Conservation (phyloP, 805 yeast genomes). For the Wickerhamomyces xylosicus region DNA sequence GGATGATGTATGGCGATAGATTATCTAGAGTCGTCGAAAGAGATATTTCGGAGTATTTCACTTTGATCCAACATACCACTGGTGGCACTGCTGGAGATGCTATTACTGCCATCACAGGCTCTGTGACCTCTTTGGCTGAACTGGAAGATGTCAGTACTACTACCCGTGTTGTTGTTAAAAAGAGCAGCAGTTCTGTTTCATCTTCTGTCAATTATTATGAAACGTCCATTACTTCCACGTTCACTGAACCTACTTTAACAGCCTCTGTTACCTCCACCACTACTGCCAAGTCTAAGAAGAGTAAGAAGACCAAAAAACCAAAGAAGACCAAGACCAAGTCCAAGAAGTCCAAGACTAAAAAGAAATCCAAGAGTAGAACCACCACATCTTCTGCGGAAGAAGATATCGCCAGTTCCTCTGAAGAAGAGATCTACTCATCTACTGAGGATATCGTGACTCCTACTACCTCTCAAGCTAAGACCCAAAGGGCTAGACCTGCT, state of each 20-base stretch:
- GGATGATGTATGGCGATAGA: slow-evolving; percentile 9
- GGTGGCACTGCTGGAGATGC: slow-evolving; percentile 1
- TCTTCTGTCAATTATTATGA: not conserved
- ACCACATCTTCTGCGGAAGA: not conserved
- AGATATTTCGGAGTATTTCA: slow-evolving; percentile 17
- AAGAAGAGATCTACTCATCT: not conserved
- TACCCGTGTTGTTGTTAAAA: not conserved
- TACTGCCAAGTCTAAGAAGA: slow-evolving; percentile 2
- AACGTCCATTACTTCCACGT: not conserved
- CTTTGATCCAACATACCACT: slow-evolving; percentile 10
- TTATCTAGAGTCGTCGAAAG: not conserved
- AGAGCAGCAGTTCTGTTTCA: not conserved
- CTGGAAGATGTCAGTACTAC: not conserved
- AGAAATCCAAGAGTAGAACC: not conserved
- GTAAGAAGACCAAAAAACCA: slow-evolving; percentile 4
- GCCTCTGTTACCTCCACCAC: not conserved
- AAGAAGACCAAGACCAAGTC: slow-evolving; percentile 4
- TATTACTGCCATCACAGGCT: slow-evolving; percentile 1
- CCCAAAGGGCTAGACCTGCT: not conserved
- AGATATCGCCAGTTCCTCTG: not conserved
- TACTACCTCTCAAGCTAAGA: not conserved
- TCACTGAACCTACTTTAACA: not conserved
- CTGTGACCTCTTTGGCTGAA: not conserved
- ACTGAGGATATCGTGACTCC: not conserved
- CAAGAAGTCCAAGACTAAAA: not conserved